Conservation (phyloP, 148 eudicot genomes). For the Rhododendron vialii region DNA sequence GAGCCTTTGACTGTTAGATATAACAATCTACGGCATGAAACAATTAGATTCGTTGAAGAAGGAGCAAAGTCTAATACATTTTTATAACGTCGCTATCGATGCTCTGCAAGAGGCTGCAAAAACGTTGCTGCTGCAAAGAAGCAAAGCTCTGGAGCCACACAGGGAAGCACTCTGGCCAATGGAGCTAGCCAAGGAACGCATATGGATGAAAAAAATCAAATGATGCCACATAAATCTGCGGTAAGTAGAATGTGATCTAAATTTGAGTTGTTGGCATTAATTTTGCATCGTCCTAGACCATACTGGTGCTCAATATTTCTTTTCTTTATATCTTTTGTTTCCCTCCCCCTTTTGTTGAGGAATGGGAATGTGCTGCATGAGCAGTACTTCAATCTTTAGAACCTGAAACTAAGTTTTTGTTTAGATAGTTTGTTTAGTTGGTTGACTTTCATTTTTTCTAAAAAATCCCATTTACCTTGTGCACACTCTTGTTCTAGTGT, state of each 20-base stretch:
- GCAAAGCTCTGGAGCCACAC: conserved; percentile 16
- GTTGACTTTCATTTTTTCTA: too few species aligned
- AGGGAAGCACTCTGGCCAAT: conserved; percentile 12
- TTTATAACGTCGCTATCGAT: conserved; percentile 32
- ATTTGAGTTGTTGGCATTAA: background rate
- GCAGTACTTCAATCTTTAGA: background rate
- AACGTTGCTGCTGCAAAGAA: conserved; percentile 36
- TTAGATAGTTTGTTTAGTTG: too few species aligned
- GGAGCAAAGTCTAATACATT: conserved; percentile 18
- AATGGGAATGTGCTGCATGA: background rate
- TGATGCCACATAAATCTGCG: conserved; percentile 21
- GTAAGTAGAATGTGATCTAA: conserved; percentile 14
- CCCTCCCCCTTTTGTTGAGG: background rate
- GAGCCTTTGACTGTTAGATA: too few species aligned
- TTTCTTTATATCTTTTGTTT: too few species aligned
- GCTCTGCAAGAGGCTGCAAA: conserved; percentile 37
- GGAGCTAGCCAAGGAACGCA: conserved; percentile 19
- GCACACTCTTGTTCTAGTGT: too few species aligned
- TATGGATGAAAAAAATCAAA: conserved; percentile 15
- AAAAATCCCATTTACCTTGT: too few species aligned
- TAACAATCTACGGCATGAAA: too few species aligned
- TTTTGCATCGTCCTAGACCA: background rate
- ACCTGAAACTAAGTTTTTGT: too few species aligned
- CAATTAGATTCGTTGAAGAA: too few species aligned
- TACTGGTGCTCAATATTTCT: background rate